These are phyloP conservation scores for Schwanniomyces polymorphus DNA, from an alignment of 805 yeast species.

Conservation along the genomic window DNA sequence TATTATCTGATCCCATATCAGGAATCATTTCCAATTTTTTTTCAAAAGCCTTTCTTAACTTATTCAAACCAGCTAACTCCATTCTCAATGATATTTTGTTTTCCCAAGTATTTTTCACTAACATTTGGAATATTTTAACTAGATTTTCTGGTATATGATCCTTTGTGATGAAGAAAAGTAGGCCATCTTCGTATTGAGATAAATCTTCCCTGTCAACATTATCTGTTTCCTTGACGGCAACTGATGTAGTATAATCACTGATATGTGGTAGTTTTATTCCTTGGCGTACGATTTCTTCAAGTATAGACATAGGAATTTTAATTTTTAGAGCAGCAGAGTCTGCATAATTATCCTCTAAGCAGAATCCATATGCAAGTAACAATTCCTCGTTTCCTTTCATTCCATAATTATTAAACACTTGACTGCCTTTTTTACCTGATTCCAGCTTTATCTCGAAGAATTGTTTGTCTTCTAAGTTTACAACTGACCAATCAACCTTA, in stretches of 20 bases:
- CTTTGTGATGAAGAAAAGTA: slow-evolving; percentile 39
- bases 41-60: slow-evolving; percentile 50
- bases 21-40: slow-evolving; percentile 46
- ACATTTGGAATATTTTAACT: slow-evolving; percentile 52
- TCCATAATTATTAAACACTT: slow-evolving; percentile 82
- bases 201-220: slow-evolving; percentile 8
- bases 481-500: slow-evolving; percentile 62
- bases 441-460: slow-evolving; percentile 45
- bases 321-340: slow-evolving; percentile 63
- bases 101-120: slow-evolving; percentile 55
- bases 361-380: slow-evolving; percentile 80
- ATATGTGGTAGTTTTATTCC: slow-evolving; percentile 40
- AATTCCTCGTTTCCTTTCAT: slow-evolving; percentile 84
- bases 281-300: slow-evolving; percentile 27
- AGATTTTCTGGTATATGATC: slow-evolving; percentile 43
- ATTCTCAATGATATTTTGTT: slow-evolving; percentile 47
- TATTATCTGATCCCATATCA: slow-evolving; percentile 18
- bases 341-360: slow-evolving; percentile 53
- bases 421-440: slow-evolving; percentile 34
- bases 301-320: slow-evolving; percentile 42
- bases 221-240: slow-evolving; percentile 9
- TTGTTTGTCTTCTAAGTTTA: slow-evolving; percentile 9
- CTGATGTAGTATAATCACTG: slow-evolving; percentile 40
- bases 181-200: slow-evolving; percentile 26
- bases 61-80: slow-evolving; percentile 60